Conservation (phyloP, 257 asterid species). For the Solanum ossicruentum region DNA sequence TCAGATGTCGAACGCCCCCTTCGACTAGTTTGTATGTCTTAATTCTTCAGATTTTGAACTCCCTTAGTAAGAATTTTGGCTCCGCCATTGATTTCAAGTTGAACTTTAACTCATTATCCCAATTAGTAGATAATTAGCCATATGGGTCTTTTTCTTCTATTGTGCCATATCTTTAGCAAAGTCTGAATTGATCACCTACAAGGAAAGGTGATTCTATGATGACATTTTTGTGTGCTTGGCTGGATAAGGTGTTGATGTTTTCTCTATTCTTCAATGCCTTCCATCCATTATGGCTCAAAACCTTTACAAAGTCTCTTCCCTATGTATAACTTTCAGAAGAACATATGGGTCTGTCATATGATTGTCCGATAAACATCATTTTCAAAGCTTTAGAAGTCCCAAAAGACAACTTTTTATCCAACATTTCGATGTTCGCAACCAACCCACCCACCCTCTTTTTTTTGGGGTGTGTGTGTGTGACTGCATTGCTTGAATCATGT, state of each 20-base stretch:
- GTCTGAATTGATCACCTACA: neutral
- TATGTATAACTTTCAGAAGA: neutral
- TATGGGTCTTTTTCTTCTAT: neutral
- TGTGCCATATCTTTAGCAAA: neutral
- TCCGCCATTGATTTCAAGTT: neutral
- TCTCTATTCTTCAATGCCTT: neutral
- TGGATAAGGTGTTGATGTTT: neutral
- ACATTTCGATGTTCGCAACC: neutral
- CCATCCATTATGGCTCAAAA: neutral
- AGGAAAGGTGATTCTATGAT: neutral
- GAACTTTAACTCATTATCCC: neutral
- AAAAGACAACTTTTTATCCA: neutral
- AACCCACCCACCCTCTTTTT: neutral
- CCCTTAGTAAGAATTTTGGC: too few species aligned
- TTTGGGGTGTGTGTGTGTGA: too few species aligned
- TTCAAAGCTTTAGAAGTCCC: neutral
- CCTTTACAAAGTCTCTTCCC: neutral
- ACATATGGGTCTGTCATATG: neutral
- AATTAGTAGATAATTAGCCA: neutral
- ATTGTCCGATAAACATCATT: neutral
- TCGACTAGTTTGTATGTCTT: too few species aligned
- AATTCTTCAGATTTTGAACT: too few species aligned
- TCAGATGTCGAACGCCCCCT: too few species aligned
- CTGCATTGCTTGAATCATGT: neutral
- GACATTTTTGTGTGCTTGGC: neutral